Conservation (phyloP, 768 basidiomycete species). For the Inosperma sp. region DNA sequence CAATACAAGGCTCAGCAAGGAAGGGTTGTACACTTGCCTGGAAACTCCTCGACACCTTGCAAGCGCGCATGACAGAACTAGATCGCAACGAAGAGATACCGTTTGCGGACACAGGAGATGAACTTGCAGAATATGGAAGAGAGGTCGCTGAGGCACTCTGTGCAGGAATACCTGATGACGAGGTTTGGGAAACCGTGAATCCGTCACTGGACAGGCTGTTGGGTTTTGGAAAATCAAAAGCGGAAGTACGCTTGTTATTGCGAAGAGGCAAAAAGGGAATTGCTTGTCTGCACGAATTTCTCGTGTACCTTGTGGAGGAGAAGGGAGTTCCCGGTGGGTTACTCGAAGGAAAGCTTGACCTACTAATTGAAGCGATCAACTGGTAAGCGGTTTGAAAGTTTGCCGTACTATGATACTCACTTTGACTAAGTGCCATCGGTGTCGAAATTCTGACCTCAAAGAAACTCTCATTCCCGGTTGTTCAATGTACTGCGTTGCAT, state of each 20-base stretch:
- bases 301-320: conserved; percentile 2
- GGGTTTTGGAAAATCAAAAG: conserved; percentile 1
- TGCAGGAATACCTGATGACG: neutral
- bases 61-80: neutral
- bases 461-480: conserved; percentile 7
- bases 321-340: conserved; percentile 5
- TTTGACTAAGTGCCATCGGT: conserved; percentile 6
- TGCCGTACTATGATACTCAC: conserved; percentile 12
- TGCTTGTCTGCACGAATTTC: neutral
- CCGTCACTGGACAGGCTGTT: neutral
- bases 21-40: neutral
- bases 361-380: neutral
- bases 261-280: neutral
- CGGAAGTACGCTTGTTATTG: neutral
- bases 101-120: neutral
- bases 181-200: conserved; percentile 11
- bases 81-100: neutral
- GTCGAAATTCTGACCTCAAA: conserved; percentile 8
- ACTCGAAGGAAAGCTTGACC: neutral
- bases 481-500: conserved; percentile 16
- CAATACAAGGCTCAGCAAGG: too few relatives aligned
- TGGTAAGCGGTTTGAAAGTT: conserved; percentile 2
- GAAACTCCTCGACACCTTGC: neutral
- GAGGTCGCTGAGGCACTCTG: neutral
- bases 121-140: neutral